A percentile compares a stretch with the other conserved stretches of the same genome.
These are phyloP conservation scores for Neurospora tetraspora DNA, from an alignment of 495 filamentous ascomycete species.

Conservation along the genomic window DNA sequence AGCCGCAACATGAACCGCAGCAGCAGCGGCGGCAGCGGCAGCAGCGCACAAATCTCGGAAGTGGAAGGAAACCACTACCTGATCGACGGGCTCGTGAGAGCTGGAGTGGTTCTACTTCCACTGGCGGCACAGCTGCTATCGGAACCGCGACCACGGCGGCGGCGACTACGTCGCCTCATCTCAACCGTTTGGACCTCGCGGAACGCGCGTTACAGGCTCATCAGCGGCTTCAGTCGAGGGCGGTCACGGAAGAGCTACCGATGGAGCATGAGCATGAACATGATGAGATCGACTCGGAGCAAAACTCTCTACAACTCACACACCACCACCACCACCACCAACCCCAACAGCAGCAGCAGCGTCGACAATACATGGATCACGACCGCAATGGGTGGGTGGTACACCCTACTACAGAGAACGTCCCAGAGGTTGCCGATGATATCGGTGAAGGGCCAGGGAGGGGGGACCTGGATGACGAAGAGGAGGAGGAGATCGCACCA, in stretches of 20 bases:
- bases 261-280: not conserved
- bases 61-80: not conserved
- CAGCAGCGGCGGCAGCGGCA: not conserved
- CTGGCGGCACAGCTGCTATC: not conserved
- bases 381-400: slow-evolving; percentile 1
- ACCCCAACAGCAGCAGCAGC: not conserved
- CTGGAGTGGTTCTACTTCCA: not conserved
- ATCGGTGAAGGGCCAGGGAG: not conserved
- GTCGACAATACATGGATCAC: not conserved
- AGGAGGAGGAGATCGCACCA: not conserved
- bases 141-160: not conserved
- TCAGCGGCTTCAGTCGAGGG: not conserved
- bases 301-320: not conserved
- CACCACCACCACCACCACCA: not conserved
- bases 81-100: not conserved
- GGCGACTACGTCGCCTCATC: not conserved
- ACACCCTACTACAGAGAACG: not conserved
- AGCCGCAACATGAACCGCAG: not conserved
- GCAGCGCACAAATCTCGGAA: not conserved
- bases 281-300: not conserved
- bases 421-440: not conserved
- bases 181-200: not conserved
- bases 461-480: not conserved
- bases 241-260: not conserved
- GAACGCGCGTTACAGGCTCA: not conserved